Evolutionary conservation across 2,329 filamentous ascomycete genomes (phyloP).

Genomic region (Purpureocillium lavendulum): DNA sequence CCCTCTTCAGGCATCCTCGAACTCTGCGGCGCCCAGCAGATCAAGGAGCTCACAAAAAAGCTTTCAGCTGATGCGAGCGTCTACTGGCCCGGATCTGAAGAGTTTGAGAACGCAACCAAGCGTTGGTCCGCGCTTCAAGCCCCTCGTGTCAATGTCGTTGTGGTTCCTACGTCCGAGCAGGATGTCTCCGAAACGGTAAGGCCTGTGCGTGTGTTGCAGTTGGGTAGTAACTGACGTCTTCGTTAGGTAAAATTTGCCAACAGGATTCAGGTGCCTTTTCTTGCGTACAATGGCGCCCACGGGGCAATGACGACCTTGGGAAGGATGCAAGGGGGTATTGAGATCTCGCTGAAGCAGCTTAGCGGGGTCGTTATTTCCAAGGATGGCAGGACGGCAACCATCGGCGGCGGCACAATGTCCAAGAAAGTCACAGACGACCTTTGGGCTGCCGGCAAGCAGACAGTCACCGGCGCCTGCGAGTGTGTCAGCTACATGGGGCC

Average conservation of each 20-base stretch:
- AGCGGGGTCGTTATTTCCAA: conserved; percentile 30
- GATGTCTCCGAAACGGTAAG: too few relatives aligned
- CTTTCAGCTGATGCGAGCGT: too few relatives aligned
- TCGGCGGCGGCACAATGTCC: conserved; percentile 38
- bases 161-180: too few relatives aligned
- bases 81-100: too few relatives aligned
- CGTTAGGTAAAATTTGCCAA: conserved; percentile 16
- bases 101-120: too few relatives aligned
- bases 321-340: conserved; percentile 38
- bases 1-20: too few relatives aligned
- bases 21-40: too few relatives aligned
- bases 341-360: conserved; percentile 38
- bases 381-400: conserved; percentile 35
- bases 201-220: too few relatives aligned
- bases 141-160: too few relatives aligned
- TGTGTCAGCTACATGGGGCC: conserved; percentile 41
- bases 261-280: conserved; percentile 35
- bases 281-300: conserved; percentile 44
- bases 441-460: conserved; percentile 41
- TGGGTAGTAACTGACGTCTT: too few relatives aligned
- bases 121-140: too few relatives aligned
- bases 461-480: conserved; percentile 44
- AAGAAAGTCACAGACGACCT: conserved; percentile 37
- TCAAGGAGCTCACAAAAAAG: too few relatives aligned
- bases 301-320: conserved; percentile 41